These are phyloP conservation scores for Suhomyces pyralidae DNA, from an alignment of 805 yeast species.

Conservation along the genomic window DNA sequence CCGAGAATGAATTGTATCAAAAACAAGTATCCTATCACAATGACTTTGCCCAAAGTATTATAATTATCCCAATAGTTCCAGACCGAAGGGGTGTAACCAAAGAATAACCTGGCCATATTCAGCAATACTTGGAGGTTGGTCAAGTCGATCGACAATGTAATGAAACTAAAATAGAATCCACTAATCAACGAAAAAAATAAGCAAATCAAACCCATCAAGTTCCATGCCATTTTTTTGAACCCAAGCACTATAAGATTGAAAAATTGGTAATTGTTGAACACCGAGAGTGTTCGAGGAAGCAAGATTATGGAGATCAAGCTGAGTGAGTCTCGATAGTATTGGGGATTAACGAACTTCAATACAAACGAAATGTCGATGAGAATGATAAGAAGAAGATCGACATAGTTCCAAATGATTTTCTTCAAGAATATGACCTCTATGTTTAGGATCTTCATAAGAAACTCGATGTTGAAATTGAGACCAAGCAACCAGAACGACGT, in stretches of 20 bases:
- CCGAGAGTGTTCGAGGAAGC: slow-evolving; percentile 48
- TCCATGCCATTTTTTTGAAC: slow-evolving; percentile 50
- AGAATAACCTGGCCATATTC: slow-evolving; percentile 50
- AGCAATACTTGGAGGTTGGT: slow-evolving; percentile 45
- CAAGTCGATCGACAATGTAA: slow-evolving; percentile 45
- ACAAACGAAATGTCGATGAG: slow-evolving; percentile 36
- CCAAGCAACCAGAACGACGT: slow-evolving; percentile 43
- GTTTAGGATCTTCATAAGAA: slow-evolving; percentile 38
- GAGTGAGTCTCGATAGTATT: slow-evolving; percentile 31
- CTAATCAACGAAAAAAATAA: slow-evolving; percentile 48
- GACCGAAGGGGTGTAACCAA: slow-evolving; percentile 60
- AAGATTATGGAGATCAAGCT: slow-evolving; percentile 47
- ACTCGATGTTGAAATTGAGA: slow-evolving; percentile 47
- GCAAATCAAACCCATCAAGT: slow-evolving; percentile 46
- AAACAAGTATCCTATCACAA: slow-evolving; percentile 50
- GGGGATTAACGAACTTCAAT: slow-evolving; percentile 14
- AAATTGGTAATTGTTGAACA: slow-evolving; percentile 49
- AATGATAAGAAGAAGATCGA: slow-evolving; percentile 42
- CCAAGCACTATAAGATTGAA: slow-evolving; percentile 51
- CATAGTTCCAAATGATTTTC: slow-evolving; percentile 52
- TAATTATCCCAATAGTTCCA: slow-evolving; percentile 55
- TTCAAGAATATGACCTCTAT: slow-evolving; percentile 47
- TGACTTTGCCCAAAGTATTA: slow-evolving; percentile 44
- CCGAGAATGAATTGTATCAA: slow-evolving; percentile 53
- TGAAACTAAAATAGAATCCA: slow-evolving; percentile 55